These are phyloP conservation scores for Coemansia furcata DNA, from an alignment of 192 early-diverging fungal species.

Conservation along the genomic window DNA sequence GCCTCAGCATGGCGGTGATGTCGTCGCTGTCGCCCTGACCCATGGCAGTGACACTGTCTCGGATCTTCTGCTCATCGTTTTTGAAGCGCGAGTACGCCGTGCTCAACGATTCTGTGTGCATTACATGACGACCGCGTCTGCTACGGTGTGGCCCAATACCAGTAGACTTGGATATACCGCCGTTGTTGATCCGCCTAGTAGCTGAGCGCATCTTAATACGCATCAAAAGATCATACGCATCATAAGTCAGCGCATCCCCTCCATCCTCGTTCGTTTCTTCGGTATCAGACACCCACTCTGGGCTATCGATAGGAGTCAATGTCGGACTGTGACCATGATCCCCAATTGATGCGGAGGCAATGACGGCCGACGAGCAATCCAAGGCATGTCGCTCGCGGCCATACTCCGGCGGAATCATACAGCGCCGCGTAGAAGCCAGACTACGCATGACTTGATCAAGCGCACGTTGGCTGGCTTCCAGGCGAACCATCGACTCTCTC, in stretches of 20 bases:
- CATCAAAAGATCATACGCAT: neutral
- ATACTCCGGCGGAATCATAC: neutral
- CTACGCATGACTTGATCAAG: constrained; percentile 9
- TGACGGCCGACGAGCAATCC: neutral
- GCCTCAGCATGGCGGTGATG: constrained; percentile 19
- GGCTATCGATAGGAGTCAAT: neutral
- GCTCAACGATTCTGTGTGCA: neutral
- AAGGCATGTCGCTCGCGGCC: neutral
- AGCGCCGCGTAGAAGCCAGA: constrained; percentile 4
- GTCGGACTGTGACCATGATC: neutral
- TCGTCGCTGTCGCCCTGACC: constrained; percentile 31
- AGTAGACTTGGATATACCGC: neutral
- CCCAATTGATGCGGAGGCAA: neutral
- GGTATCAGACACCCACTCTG: constrained; percentile 32
- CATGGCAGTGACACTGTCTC: constrained; percentile 17
- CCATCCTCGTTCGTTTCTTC: constrained; percentile 6
- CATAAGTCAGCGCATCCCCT: neutral
- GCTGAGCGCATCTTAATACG: constrained; percentile 5
- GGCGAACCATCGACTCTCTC: neutral
- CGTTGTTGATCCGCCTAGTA: neutral
- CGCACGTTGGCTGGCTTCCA: constrained; percentile 5
- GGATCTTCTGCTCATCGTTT: constrained; percentile 4
- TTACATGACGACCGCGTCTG: neutral
- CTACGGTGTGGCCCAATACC: neutral
- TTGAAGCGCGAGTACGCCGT: neutral